Conservation (phyloP, 805 yeast genomes). For the Candida stauntonica region DNA sequence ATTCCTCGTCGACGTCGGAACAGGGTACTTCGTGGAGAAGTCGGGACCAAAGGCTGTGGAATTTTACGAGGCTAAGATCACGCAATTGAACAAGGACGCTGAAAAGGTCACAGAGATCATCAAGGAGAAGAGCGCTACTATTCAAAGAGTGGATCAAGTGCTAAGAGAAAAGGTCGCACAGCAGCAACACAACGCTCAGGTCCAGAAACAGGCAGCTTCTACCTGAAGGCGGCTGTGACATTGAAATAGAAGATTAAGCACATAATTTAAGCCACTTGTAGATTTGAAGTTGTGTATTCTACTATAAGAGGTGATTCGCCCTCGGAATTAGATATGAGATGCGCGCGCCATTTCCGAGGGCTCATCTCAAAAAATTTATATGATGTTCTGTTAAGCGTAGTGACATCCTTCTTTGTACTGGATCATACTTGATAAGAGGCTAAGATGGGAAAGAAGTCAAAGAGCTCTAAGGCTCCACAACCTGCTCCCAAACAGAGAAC, state of each 20-base stretch:
- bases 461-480: not conserved
- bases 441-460: constrained; percentile 1
- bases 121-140: constrained; percentile 62
- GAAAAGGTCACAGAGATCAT: constrained; percentile 71
- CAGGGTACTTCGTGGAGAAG: constrained; percentile 92
- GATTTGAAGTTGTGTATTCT: too few relatives aligned
- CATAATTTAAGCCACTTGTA: not conserved
- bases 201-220: too few relatives aligned
- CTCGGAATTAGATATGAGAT: not conserved
- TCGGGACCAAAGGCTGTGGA: constrained; percentile 55
- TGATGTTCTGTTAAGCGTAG: too few relatives aligned
- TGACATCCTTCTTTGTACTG: too few relatives aligned
- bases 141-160: constrained; percentile 57
- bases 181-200: constrained; percentile 10
- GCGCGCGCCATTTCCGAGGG: not conserved
- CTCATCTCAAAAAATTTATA: not conserved
- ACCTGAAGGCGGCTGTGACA: too few relatives aligned
- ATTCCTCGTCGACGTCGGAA: constrained; percentile 91
- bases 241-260: not conserved
- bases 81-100: constrained; percentile 68
- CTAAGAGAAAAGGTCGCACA: constrained; percentile 46
- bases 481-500: constrained; percentile 6
- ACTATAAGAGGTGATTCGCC: too few relatives aligned
- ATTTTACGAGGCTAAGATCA: constrained; percentile 71
- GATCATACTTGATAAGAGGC: too few relatives aligned